Evolutionary conservation across 192 early-diverging fungal genomes (phyloP), one percentile per base, ranked within the genome.

Genomic region (Coemansia sp.): DNA sequence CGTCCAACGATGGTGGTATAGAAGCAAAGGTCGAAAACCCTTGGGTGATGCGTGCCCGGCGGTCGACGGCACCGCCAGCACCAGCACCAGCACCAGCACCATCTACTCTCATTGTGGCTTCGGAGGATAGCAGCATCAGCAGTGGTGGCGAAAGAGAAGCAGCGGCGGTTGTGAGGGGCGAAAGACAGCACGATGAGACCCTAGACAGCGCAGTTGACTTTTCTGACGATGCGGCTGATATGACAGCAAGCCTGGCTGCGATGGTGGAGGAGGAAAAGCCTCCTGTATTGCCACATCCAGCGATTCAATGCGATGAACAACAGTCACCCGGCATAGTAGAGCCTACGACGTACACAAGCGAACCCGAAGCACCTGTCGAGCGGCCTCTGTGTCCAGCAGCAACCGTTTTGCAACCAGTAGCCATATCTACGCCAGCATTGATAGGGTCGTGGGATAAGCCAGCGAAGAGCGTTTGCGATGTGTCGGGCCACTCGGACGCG

Each of bases 131-230:
- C 52, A 30, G 28, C 52, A 54, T 3, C n/a, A 44, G 23, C 7
- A 14, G 31, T 20, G 23, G 29, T 27, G 45, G 38, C 6, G 33
- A 37, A 6, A 36, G n/a, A 17, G 38, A 17, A 0, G 17, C 13
- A 17, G 15, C 5, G 15, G 15, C 4, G 14, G 38, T 41, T 1
- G 38, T 17, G 17, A 33, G 55, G 25, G 50, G 23, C 11, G 27
- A 25, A 5, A 28, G 57, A 38, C 37, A 34, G n/a, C 57, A 60
- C 61, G 68, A 70, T 33, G 57, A 70, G 6, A 63, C 58, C 50
- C 30, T 70, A 15, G 68, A 70, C 40, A 70, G 34, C 10, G 61
- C 61, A 13, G 58, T 64, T 45, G 68, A 70, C 28, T 64, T 55
- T 55, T 60, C 65, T 42, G 48, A 59, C 38, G 65, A 60, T 33